Evolutionary conservation across 2,329 filamentous ascomycete species (phyloP).

Genomic region (Aspergillus novoparasiticus): DNA sequence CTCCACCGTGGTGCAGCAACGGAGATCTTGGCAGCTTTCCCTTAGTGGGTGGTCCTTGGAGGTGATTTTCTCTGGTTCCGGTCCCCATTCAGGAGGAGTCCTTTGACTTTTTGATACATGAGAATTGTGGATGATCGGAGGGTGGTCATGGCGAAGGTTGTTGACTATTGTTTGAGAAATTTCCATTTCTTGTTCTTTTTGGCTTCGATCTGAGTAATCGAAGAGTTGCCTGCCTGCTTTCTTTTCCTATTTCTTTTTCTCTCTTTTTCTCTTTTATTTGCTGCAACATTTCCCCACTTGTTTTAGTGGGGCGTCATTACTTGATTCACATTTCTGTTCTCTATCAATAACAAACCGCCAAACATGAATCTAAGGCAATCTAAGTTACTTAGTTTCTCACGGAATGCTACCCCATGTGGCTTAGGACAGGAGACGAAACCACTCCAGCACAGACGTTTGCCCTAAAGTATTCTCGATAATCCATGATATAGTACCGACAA

Average conservation of each 20-base stretch:
- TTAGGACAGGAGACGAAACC: background rate
- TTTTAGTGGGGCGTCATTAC: background rate
- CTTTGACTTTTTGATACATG: background rate
- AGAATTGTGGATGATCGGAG: background rate
- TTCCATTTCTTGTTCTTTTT: background rate
- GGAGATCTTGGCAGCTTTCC: slow-evolving; percentile 26
- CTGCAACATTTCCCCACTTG: slow-evolving; percentile 2
- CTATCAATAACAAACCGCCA: slow-evolving; percentile 5
- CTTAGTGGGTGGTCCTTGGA: background rate
- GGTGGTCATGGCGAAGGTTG: slow-evolving; percentile 1
- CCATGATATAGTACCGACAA: background rate
- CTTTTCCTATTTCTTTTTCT: background rate
- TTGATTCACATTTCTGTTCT: slow-evolving; percentile 2
- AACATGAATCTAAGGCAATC: slow-evolving; percentile 2
- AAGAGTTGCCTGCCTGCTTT: background rate
- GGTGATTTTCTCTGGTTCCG: background rate
- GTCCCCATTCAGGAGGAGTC: background rate
- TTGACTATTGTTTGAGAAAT: background rate
- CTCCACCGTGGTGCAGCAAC: slow-evolving; percentile 30
- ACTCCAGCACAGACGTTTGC: background rate
- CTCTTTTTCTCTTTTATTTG: background rate
- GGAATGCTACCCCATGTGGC: background rate
- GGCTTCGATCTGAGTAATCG: background rate
- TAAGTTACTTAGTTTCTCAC: background rate
- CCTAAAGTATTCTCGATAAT: background rate